Evolutionary conservation across 345 rosid species (phyloP).

Genomic region (Alliaria petiolata): DNA sequence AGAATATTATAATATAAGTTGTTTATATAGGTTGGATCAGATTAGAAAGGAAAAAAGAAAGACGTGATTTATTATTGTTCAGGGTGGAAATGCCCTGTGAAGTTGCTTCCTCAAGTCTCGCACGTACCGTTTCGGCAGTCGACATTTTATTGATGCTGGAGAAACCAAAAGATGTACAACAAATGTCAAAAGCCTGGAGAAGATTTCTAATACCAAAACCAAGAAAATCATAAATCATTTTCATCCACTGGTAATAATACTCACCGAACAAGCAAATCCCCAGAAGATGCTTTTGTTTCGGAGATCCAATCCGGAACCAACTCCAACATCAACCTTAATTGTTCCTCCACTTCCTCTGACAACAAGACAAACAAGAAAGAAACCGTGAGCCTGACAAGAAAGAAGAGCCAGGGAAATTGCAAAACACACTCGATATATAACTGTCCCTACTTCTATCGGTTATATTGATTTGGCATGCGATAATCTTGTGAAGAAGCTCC

Average conservation of each 20-base stretch:
- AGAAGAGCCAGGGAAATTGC: neutral
- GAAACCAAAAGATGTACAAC: constrained; percentile 11
- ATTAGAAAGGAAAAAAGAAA: neutral
- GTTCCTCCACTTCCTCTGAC: constrained; percentile 84
- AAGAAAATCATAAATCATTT: neutral
- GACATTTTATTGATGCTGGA: constrained; percentile 61
- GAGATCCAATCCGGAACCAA: constrained; percentile 90
- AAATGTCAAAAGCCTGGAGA: constrained; percentile 9
- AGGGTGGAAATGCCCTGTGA: constrained; percentile 21
- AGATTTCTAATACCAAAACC: neutral
- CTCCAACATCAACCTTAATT: constrained; percentile 54
- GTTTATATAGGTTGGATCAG: neutral
- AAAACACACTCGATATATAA: neutral
- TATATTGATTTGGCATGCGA: constrained; percentile 49
- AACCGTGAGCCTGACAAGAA: neutral
- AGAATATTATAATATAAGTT: neutral
- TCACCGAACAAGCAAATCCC: constrained; percentile 74
- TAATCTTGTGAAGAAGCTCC: constrained; percentile 64
- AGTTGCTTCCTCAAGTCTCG: constrained; percentile 50
- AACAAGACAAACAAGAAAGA: constrained; percentile 22
- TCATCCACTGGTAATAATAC: constrained; percentile 4
- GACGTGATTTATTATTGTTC: no score
- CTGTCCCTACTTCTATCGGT: constrained; percentile 60
- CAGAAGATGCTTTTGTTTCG: constrained; percentile 51
- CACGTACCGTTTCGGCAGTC: constrained; percentile 45